phyloP scores from a whole-genome alignment of 208 protist species.

The Trypanosoma vivax region DNA sequence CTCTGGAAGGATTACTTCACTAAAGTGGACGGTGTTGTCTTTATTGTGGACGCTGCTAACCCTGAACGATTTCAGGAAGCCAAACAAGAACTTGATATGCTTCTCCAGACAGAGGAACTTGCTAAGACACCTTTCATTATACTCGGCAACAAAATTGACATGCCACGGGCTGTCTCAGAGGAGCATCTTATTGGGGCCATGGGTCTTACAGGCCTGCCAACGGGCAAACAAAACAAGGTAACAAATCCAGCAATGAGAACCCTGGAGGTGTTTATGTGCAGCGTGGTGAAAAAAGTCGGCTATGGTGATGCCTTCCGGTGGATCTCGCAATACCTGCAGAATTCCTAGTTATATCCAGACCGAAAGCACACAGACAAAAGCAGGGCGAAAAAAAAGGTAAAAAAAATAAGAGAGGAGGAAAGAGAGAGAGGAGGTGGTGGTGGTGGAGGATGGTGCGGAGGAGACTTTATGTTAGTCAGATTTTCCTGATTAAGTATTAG shows the following conservation, averaged over 20 bases:
- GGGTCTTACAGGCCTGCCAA: conserved; percentile 89
- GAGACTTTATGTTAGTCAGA: no score
- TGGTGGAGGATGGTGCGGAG: no score
- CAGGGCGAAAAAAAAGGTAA: conserved; percentile 6
- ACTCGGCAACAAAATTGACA: conserved; percentile 99
- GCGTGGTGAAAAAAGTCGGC: conserved; percentile 94
- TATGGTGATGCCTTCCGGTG: conserved; percentile 98
- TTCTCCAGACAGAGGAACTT: conserved; percentile 93
- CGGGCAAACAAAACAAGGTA: conserved; percentile 91
- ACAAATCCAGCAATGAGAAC: conserved; percentile 87
- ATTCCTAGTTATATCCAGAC: conserved; percentile 29
- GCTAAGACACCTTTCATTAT: conserved; percentile 97
- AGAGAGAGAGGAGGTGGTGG: no score
- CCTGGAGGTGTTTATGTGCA: conserved; percentile 99
- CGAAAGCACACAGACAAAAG: no score
- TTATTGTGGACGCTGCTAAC: conserved; percentile 97
- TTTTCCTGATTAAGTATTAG: no score
- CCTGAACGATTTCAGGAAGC: conserved; percentile 94
- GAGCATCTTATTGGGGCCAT: conserved; percentile 89
- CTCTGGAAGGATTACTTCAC: conserved; percentile 99
- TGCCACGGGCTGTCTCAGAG: conserved; percentile 91
- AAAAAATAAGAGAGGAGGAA: no score
- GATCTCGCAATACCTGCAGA: conserved; percentile 91
- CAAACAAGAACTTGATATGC: conserved; percentile 94
- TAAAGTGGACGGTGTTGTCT: conserved; percentile 98